Evolutionary conservation across 176 grass and related monocot genomes (phyloP), one percentile per base, ranked within the genome.

Genomic region (Eragrostis curvula): DNA sequence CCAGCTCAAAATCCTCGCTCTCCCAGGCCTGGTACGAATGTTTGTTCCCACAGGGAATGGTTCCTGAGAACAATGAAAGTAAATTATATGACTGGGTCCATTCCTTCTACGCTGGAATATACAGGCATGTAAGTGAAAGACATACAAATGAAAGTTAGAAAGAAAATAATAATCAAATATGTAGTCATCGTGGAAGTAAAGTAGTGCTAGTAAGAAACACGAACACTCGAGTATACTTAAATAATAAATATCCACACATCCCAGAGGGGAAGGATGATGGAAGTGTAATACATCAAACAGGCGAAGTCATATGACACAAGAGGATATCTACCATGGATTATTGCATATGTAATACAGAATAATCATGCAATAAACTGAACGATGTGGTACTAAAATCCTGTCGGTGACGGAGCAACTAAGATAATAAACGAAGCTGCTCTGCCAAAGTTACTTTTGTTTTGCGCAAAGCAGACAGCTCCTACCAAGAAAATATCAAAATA

Each of bases 31-130:
- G 62, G 84, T 92, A 59, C 90, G 88, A 66, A 98, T 78, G 55
- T 91, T 94, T 6, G 73, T 41, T 73, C 95, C 95, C 90, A 94
- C 83, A 39, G 95, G 95, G 71, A 94, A 98, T 23, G 95, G 95
- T 77, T 98, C 95, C 92, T 98, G 86, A 53, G 11, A 47, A 17
- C 12, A 40, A 85, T 40, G 13, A 55, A 29, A 2, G 24, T 68
- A 63, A 46, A 6, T 3, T 9, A 61, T 42, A 66, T 48, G 23
- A 23, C n/a, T 40, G 32, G 28, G 18, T 5, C 45, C 11, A 21
- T 42, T 43, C 10, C 11, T 60, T 60, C 57, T 27, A 60, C 10
- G 13, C 23, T 27, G 11, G 11, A 27, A 27, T 60, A 60, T 27
- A 27, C 9, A 60, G 23, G 23, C 8, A 60, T 27, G 23, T 60